Evolutionary conservation across 306 rosid species (phyloP).

Genomic region (Ziziphus jujuba): DNA sequence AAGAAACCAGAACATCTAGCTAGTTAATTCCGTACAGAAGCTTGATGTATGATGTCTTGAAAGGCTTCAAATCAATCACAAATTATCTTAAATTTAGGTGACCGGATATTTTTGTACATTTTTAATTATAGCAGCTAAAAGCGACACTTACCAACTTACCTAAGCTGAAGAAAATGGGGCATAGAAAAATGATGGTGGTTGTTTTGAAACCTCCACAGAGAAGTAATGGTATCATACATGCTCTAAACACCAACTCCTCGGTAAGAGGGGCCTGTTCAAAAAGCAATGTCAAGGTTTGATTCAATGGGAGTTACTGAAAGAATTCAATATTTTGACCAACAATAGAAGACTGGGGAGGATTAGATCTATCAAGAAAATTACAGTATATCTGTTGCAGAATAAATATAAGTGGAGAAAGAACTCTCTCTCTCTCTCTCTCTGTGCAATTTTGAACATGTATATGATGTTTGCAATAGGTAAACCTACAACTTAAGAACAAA

Average conservation of each 20-base stretch:
- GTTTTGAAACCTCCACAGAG: conserved; percentile 82
- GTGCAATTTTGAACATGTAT: too few relatives aligned
- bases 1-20: not conserved
- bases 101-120: not conserved
- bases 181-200: conserved; percentile 50
- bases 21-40: not conserved
- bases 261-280: conserved; percentile 85
- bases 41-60: not conserved
- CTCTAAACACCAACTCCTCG: conserved; percentile 93
- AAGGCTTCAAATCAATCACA: not conserved
- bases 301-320: not conserved
- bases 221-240: conserved; percentile 94
- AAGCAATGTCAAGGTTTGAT: conserved; percentile 7
- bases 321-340: not conserved
- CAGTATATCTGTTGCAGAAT: too few relatives aligned
- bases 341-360: not conserved
- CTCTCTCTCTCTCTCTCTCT: too few relatives aligned
- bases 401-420: too few relatives aligned
- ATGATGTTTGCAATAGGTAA: too few relatives aligned
- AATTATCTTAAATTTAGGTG: not conserved
- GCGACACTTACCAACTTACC: conserved; percentile 47
- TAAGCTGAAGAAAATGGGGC: conserved; percentile 94
- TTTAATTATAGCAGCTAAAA: conserved; percentile 6
- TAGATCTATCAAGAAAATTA: too few relatives aligned
- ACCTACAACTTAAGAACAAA: too few relatives aligned